Evolutionary conservation across 352 stramenopile species (phyloP).

Genomic region (Pseudoperonospora humuli): DNA sequence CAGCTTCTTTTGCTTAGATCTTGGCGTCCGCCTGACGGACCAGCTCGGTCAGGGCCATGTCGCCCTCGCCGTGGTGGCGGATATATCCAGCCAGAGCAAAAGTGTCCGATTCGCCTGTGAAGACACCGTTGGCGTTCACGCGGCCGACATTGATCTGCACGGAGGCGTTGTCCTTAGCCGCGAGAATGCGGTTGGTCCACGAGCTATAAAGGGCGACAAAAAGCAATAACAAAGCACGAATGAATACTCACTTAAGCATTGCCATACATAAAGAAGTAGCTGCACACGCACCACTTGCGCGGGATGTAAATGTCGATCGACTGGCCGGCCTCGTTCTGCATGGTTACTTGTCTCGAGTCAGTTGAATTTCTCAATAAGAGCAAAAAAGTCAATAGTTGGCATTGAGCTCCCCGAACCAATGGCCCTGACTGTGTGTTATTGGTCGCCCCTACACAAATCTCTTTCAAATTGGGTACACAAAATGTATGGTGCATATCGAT

Average conservation of each 20-base stretch:
- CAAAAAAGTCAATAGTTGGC: neutral
- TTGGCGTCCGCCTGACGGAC: conserved; percentile 66
- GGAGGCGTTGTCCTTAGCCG: conserved; percentile 96
- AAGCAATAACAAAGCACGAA: neutral
- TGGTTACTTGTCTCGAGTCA: conserved; percentile 69
- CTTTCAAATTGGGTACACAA: neutral
- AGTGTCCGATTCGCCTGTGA: conserved; percentile 93
- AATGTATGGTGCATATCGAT: too few species aligned
- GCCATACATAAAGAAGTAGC: too few species aligned
- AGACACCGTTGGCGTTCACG: conserved; percentile 94
- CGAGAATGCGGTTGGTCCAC: conserved; percentile 97
- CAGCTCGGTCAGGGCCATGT: conserved; percentile 90
- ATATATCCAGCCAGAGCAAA: conserved; percentile 96
- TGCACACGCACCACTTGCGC: conserved; percentile 89
- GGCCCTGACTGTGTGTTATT: conserved; percentile 79
- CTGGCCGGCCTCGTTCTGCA: conserved; percentile 97
- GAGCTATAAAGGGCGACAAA: conserved; percentile 53
- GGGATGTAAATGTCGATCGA: conserved; percentile 98
- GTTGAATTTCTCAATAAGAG: conserved; percentile 51
- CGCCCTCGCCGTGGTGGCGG: conserved; percentile 91
- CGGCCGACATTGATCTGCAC: conserved; percentile 98
- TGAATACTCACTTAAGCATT: neutral
- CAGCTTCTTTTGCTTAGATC: conserved; percentile 35
- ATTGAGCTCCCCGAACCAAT: conserved; percentile 51
- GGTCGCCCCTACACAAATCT: conserved; percentile 51